These are phyloP conservation scores for Penicillium coffeae DNA, from an alignment of 495 filamentous ascomycete genomes.

Conservation along the genomic window DNA sequence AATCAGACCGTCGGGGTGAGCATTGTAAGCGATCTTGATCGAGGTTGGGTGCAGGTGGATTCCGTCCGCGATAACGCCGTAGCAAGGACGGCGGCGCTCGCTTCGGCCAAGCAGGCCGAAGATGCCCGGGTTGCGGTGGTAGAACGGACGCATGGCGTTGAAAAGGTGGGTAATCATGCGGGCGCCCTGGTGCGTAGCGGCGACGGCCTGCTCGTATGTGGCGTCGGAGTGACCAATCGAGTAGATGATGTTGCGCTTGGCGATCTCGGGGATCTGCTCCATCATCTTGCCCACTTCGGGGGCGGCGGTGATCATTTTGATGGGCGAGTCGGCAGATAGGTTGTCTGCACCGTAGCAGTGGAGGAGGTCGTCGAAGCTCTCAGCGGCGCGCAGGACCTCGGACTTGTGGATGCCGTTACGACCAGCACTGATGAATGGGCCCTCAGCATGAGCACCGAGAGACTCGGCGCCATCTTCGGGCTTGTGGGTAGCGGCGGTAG, in stretches of 20 bases:
- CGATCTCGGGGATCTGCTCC: conserved; percentile 56
- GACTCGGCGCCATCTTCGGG: conserved; percentile 69
- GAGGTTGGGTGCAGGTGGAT: conserved; percentile 61
- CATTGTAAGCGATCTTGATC: conserved; percentile 56
- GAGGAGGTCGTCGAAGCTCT: conserved; percentile 55
- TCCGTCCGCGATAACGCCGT: conserved; percentile 59
- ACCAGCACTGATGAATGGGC: conserved; percentile 70
- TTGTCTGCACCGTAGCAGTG: conserved; percentile 67
- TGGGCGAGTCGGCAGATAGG: conserved; percentile 35
- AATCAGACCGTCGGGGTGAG: conserved; percentile 51
- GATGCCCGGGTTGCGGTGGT: conserved; percentile 80
- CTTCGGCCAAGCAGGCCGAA: conserved; percentile 66
- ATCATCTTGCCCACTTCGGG: conserved; percentile 69
- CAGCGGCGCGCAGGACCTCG: conserved; percentile 53
- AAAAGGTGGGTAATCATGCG: conserved; percentile 87
- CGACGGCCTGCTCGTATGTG: conserved; percentile 67
- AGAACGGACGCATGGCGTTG: conserved; percentile 83
- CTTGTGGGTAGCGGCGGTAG: conserved; percentile 47
- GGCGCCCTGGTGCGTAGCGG: conserved; percentile 63
- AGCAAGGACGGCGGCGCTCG: conserved; percentile 49
- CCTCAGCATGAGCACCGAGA: conserved; percentile 80
- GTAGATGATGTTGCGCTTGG: conserved; percentile 58
- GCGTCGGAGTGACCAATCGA: conserved; percentile 81
- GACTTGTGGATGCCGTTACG: conserved; percentile 71
- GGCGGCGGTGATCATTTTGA: conserved; percentile 77